Evolutionary conservation across 2,329 filamentous ascomycete species (phyloP).

Genomic region (Alternaria gansuensis): DNA sequence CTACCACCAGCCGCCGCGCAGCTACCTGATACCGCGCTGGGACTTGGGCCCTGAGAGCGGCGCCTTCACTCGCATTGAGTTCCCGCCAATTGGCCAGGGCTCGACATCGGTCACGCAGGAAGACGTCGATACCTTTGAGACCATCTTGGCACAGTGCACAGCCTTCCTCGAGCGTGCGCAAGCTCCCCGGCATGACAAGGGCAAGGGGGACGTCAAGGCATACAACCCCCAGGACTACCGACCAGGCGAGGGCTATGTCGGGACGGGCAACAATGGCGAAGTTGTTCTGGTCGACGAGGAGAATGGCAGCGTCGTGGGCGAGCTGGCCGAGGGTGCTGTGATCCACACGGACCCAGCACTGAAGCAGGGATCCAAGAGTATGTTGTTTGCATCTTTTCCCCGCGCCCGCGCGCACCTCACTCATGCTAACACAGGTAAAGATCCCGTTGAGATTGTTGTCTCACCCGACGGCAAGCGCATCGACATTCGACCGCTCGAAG

Average conservation of each 20-base stretch:
- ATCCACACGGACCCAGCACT: constrained; percentile 79
- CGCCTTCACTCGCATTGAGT: constrained; percentile 92
- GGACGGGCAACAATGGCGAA: constrained; percentile 65
- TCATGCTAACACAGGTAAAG: constrained; percentile 55
- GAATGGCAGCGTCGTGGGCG: constrained; percentile 92
- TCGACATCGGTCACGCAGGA: constrained; percentile 76
- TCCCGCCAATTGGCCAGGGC: constrained; percentile 76
- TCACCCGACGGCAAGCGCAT: constrained; percentile 73
- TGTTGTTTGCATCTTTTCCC: constrained; percentile 33
- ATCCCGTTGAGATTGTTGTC: constrained; percentile 81
- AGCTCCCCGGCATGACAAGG: constrained; percentile 59
- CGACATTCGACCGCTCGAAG: constrained; percentile 71
- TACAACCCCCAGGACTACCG: constrained; percentile 87
- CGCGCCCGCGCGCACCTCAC: constrained; percentile 11
- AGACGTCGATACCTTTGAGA: constrained; percentile 95
- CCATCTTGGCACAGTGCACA: constrained; percentile 96
- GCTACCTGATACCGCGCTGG: constrained; percentile 95
- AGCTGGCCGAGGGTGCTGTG: constrained; percentile 82
- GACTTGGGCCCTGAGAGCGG: constrained; percentile 87
- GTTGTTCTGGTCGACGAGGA: constrained; percentile 96
- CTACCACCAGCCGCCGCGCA: constrained; percentile 91
- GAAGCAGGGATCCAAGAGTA: constrained; percentile 90
- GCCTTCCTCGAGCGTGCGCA: constrained; percentile 88
- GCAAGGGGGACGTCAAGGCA: constrained; percentile 46
- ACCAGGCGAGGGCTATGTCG: constrained; percentile 79